Base-by-base conservation (phyloP, 2,329 filamentous ascomycete species). In the Verticillium dahliae region DNA sequence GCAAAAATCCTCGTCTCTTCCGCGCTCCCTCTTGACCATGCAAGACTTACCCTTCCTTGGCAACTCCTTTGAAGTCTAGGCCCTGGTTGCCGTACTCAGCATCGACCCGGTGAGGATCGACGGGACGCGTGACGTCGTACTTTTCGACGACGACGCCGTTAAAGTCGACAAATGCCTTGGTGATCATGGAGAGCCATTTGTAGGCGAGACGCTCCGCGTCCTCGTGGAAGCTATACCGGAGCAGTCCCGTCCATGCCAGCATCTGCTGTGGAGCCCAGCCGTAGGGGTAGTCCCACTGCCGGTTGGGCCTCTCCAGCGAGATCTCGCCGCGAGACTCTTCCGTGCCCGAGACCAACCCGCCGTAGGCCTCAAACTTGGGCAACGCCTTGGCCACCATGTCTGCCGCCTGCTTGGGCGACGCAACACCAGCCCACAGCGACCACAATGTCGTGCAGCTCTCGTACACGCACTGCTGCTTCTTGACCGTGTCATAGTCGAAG, bases 231-330 rank as follows among this genome's bases (percentile, higher is more conserved):
- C 93, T 92, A 72, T 98, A 99, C 18, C 93, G 89, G 69, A 92
- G 85, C 62, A 99, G 80, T 2, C 93, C 95, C 1, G 91, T 93
- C 95, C 95, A 99, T 1, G 95, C 94, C 52, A 99, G 85, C 79
- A 99, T 98, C 79, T 99, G 95, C 80, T 99, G 95, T 37, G 95
- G 95, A 61, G 95, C 95, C 95, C 95, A 99, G 63, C 95, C 95
- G 72, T 95, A 98, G 0, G 95, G 95, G 73, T 92, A 98, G 74
- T 99, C 95, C 95, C 95, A 99, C 74, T 99, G 95, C 68, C 95
- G 87, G 74, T 97, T 98, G 7, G 95, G 95, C 57, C 94, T 85
- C 68, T 93, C 86, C 45, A 97, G 76, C 13, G 90, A 88, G 64
- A 97, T 80, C 37, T 82, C 79, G 50, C 95, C 95, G 55, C 95